Percentiles rank a stretch among this genome's conserved stretches.
These are phyloP conservation scores for Colletotrichum nymphaeae DNA, from an alignment of 2,329 filamentous ascomycete genomes.

Conservation along the genomic window DNA sequence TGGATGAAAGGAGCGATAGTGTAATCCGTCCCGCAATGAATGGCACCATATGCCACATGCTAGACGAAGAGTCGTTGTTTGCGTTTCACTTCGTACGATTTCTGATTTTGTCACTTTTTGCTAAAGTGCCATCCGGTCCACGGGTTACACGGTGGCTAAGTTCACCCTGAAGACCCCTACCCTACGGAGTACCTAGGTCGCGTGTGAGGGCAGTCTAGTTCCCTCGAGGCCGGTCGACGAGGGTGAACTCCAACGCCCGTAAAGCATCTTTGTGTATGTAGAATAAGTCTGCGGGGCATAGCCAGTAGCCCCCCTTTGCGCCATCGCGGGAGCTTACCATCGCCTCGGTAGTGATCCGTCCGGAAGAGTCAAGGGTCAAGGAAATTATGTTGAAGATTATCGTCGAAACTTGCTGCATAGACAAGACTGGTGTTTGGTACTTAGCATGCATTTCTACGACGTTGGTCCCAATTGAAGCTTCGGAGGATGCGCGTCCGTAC, in stretches of 20 bases:
- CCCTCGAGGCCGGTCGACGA: background rate
- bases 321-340: background rate
- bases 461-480: too few relatives aligned
- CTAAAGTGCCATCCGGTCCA: background rate
- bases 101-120: background rate
- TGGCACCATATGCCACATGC: slow-evolving; percentile 4
- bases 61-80: background rate
- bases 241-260: too few relatives aligned
- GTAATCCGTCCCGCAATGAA: slow-evolving; percentile 2
- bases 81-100: background rate
- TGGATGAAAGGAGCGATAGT: background rate
- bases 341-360: background rate
- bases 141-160: background rate
- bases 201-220: too few relatives aligned
- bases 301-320: background rate
- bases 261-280: background rate
- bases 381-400: background rate
- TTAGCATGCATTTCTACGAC: too few relatives aligned
- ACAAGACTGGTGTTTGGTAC: background rate
- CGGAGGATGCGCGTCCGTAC: too few relatives aligned
- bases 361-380: background rate
- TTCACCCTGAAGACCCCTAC: background rate
- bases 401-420: background rate
- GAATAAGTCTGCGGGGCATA: background rate
- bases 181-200: background rate